Evolutionary conservation across 257 asterid species (phyloP).

Genomic region (Marsdenia floribunda): DNA sequence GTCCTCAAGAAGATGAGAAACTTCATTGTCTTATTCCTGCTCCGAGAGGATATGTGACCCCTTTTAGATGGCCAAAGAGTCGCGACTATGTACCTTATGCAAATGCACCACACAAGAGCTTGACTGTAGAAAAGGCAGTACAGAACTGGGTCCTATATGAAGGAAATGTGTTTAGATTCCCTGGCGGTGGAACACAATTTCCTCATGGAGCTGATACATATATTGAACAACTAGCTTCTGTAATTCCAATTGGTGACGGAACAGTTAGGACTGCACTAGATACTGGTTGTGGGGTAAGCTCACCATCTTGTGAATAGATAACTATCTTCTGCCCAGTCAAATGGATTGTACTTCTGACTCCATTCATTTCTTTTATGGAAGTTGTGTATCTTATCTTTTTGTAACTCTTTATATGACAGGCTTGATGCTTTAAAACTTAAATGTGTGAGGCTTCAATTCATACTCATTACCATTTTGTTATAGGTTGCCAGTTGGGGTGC

Average conservation of each 20-base stretch:
- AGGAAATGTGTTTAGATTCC: conserved; percentile 38
- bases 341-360: not conserved
- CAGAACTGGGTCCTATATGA: conserved; percentile 44
- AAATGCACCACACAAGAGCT: conserved; percentile 38
- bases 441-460: too few relatives aligned
- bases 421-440: not conserved
- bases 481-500: conserved; percentile 53
- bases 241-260: conserved; percentile 38
- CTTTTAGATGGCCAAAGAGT: conserved; percentile 44
- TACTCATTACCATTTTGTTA: not conserved
- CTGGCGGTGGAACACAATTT: conserved; percentile 45
- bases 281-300: conserved; percentile 46
- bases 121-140: conserved; percentile 44
- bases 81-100: conserved; percentile 42
- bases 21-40: conserved; percentile 42
- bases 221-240: conserved; percentile 40
- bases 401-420: too few relatives aligned
- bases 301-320: not conserved
- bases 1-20: conserved; percentile 38
- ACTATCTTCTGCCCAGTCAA: not conserved
- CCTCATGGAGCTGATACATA: conserved; percentile 45
- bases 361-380: not conserved
- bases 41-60: conserved; percentile 40
- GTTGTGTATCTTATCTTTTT: not conserved
- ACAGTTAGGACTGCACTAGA: conserved; percentile 39